Base-by-base conservation (phyloP, 768 basidiomycete genomes). In the Xerocomellus dryophilus region DNA sequence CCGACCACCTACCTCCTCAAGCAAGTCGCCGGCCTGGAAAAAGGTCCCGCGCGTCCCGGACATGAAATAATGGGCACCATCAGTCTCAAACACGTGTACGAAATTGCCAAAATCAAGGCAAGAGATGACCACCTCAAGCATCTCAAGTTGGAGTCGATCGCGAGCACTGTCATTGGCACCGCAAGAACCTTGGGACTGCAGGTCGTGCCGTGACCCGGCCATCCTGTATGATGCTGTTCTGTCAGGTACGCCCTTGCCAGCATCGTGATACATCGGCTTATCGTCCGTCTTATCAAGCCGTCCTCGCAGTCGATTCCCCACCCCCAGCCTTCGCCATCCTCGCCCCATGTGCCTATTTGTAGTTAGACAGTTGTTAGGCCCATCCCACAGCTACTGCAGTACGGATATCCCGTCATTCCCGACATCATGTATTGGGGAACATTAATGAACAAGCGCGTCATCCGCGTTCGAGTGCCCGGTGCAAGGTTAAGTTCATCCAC, bases 81-180 rank as follows among this genome's bases (percentile, higher is more conserved):
- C 70, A 90, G 83, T 67, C 80, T 98, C 65, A 99, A 99, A 78
- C 95, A 98, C 78, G 82, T 98, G 69, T 98, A 94, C 73, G 97
- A 98, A 78, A 97, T 99, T 69, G 93, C 96, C 35, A 96, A 91
- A 80, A 90, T 99, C 72, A 99, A 99, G 77, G 81, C 84, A 49
- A 83, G 80, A 66, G 97, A 99, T 74, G 88, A 88, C 59, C 88
- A 93, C 70, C 76, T 97, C 78, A 88, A 82, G 75, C 88, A 89
- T 67, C 78, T 97, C 59, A 82, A 84, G 58, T 78, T 96, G 58
- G 90, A 97, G 77, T 84, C 85, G 62, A 87, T 99, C 47, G 88
- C 92, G 27, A 86, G 86, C 66, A 90, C 90, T 70, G 79, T 98
- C 59, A 76, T 97, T 60, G 95, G 93, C 46, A 91, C 88, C 61